Base-by-base conservation (phyloP, 1,139 yeast species). In the Debaryomycetaceae sp. region DNA sequence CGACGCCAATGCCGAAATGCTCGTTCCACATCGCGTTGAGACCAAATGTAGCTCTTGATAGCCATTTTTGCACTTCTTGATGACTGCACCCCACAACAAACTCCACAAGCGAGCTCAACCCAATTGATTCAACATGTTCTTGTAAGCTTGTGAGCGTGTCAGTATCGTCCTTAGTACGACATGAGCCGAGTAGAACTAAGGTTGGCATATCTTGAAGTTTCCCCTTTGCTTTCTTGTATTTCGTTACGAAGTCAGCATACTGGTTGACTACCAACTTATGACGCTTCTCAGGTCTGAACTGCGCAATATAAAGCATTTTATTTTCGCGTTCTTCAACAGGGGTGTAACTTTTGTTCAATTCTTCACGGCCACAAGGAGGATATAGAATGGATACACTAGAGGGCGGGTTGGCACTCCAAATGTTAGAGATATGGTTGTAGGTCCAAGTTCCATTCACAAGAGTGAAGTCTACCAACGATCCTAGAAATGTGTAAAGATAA, bases 11-110 rank as follows among this genome's bases (percentile, higher is more conserved):
- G 17, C 99, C 99, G 62, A 95, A 95, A 68, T 95, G 99, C 68
- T 95, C 99, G 64, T 95, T 93, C 99, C 99, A 95, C 99, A 95
- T 95, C 24, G 97, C 93, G 58, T 95, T 91, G 40, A 93, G 72
- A 4, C 99, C 99, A 55, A 80, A 83, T 36, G 83, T 80, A 2
- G 91, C 80, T 6, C 65, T 66, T n/a, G 72, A 59, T 39, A 95
- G 70, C 50, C 78, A 76, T 33, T 65, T 58, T 38, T 79, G 71
- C 17, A 95, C 83, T 24, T 74, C 77, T 2, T 70, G 74, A 69
- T 89, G 88, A 5, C 89, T 76, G 37, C 93, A 85, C 63, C 93
- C 96, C 6, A 87, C 77, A 3, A 83, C 75, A 55, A 93, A 87
- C 41, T 81, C 80, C 39, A 90, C 79, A 42, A 70, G 65, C 2